Base-by-base conservation (phyloP, 116 monocot species). In the Trichopus zeylanicus region DNA sequence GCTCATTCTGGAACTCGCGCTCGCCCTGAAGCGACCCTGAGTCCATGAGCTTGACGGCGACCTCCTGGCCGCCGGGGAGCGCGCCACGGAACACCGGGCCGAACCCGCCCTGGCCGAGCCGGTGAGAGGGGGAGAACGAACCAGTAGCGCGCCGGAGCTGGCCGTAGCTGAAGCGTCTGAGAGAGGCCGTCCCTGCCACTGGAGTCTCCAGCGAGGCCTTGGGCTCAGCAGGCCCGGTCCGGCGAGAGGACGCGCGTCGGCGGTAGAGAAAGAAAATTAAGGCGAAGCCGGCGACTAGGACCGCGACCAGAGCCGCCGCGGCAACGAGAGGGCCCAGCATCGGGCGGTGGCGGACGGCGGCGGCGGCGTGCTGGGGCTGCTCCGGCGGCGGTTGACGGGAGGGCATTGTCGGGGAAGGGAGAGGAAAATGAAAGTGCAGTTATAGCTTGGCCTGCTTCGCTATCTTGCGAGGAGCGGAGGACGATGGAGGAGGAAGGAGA, bases 11-110 rank as follows among this genome's bases (percentile, higher is more conserved):
- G 67, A 91, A 97, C 87, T 97, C 91, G 53, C 87, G 76, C 66
- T 90, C 97, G 27, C 97, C 97, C 66, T 97, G 97, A 35, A 97
- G 87, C 12, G 89, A 97, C 0, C 84, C 84, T 32, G 81, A 70
- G 51, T 90, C 87, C 91, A 97, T 87, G 35, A 97, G 72, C 77
- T 97, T 97, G 38, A 87, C 84, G 46, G 97, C 97, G 48, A 90
- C 65, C 27, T 67, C 76, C 59, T 69, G 65, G 13, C 78, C 79
- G 22, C 67, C 56, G 5, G 69, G 64, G 46, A 97, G 81, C 10
- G 61, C n/a, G 15, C 84, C 97, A 42, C 87, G 76, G 70, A 70
- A 97, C 9, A 97, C 97, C 18, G 87, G 81, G 6, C 97, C 91
- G 63, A 97, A 97, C 11, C 97, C 91, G 29, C 87, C 97, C 63